phyloP scores from a whole-genome alignment of 805 yeast genomes.

The Cyberlindnera nakhonratchasimensis region DNA sequence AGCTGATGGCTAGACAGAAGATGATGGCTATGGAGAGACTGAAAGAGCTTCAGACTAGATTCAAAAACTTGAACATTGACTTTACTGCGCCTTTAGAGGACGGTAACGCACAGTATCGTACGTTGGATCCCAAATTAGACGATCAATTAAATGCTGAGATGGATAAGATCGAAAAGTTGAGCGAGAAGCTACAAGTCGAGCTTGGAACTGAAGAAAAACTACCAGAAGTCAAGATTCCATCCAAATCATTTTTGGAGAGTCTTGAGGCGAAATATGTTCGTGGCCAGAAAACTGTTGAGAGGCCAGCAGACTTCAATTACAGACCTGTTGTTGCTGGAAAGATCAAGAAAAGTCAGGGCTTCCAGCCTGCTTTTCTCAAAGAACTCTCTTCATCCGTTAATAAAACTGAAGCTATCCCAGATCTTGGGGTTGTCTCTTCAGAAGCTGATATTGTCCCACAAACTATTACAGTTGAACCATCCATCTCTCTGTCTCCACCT shows the following conservation, averaged over 20 bases:
- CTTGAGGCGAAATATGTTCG: conserved; percentile 44
- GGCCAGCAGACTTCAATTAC: conserved; percentile 17
- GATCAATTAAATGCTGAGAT: conserved; percentile 39
- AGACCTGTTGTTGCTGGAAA: conserved; percentile 26
- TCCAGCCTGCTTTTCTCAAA: conserved; percentile 48
- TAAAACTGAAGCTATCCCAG: conserved; percentile 30
- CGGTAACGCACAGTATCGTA: conserved; percentile 20
- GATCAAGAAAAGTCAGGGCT: conserved; percentile 33
- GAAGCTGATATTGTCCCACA: conserved; percentile 13
- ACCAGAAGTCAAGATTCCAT: conserved; percentile 11
- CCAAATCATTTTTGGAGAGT: conserved; percentile 26
- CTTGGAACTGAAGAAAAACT: conserved; percentile 7
- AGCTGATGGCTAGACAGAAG: conserved; percentile 57
- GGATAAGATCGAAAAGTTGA: conserved; percentile 28
- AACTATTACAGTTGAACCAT: conserved; percentile 26
- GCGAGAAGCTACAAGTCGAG: conserved; percentile 21
- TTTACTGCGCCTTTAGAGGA: conserved; percentile 31
- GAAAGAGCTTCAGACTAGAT: conserved; percentile 61
- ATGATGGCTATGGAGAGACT: conserved; percentile 68
- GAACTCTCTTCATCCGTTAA: conserved; percentile 51
- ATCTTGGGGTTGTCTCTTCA: conserved; percentile 1
- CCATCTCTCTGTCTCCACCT: conserved; percentile 11
- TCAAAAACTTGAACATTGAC: conserved; percentile 61
- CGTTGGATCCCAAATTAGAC: conserved; percentile 36
- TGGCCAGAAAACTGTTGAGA: conserved; percentile 38